Percentiles rank a stretch among this genome's conserved stretches.
phyloP scores from a whole-genome alignment of 345 rosid species.

The Eucalyptus marginata region DNA sequence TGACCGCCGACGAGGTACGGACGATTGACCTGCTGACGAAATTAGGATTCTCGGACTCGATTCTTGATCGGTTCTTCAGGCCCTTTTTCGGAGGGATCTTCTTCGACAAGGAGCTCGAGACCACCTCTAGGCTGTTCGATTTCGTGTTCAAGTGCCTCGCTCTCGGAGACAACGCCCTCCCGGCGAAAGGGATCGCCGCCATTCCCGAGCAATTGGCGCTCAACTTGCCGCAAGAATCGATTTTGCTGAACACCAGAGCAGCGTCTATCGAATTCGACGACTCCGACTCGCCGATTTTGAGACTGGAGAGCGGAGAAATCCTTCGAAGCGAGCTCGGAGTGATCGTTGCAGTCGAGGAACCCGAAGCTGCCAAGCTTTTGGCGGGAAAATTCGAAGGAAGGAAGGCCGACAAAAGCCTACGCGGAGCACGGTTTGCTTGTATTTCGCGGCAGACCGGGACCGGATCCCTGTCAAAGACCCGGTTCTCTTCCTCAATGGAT shows the following conservation, averaged over 20 bases:
- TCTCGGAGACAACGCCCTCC: conserved; percentile 82
- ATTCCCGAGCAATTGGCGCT: conserved; percentile 57
- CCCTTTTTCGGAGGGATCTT: conserved; percentile 94
- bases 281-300: conserved; percentile 19
- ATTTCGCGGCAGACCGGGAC: conserved; percentile 45
- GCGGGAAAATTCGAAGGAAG: conserved; percentile 9
- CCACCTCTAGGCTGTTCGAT: conserved; percentile 74
- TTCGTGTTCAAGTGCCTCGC: conserved; percentile 87
- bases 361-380: conserved; percentile 45
- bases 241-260: conserved; percentile 41
- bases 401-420: conserved; percentile 21
- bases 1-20: conserved; percentile 33
- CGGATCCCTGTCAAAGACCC: conserved; percentile 60
- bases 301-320: conserved; percentile 37
- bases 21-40: conserved; percentile 34
- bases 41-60: conserved; percentile 61
- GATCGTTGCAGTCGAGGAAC: conserved; percentile 80
- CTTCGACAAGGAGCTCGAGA: conserved; percentile 67
- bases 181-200: conserved; percentile 70
- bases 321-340: conserved; percentile 50
- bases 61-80: conserved; percentile 48
- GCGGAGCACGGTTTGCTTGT: conserved; percentile 70
- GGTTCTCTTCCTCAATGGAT: conserved; percentile 67
- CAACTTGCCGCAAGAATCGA: conserved; percentile 39
- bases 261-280: conserved; percentile 33